These are phyloP conservation scores for Flagelloscypha sp. DNA, from an alignment of 768 basidiomycete genomes.

Conservation along the genomic window DNA sequence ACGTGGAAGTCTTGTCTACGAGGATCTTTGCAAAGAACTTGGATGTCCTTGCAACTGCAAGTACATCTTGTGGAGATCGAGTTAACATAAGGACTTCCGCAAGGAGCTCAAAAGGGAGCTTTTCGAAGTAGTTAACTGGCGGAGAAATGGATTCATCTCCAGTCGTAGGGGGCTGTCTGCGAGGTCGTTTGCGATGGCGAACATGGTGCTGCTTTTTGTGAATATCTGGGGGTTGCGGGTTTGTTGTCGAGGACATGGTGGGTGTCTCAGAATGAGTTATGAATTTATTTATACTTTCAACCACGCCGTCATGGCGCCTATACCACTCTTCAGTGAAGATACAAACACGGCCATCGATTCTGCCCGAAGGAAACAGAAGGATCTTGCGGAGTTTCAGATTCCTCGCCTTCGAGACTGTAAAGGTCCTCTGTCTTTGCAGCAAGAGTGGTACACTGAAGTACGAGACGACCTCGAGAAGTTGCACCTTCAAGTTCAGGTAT, in stretches of 20 bases:
- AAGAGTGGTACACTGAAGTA: slow-evolving; percentile 65
- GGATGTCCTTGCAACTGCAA: slow-evolving; percentile 52
- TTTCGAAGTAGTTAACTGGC: slow-evolving; percentile 4
- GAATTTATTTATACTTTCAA: too few relatives aligned
- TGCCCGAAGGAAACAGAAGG: slow-evolving; percentile 47
- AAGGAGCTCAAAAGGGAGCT: slow-evolving; percentile 54
- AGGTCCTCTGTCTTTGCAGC: slow-evolving; percentile 64
- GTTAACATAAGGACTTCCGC: slow-evolving; percentile 52
- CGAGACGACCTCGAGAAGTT: slow-evolving; percentile 66
- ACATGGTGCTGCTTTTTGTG: too few relatives aligned
- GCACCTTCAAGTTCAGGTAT: slow-evolving; percentile 61
- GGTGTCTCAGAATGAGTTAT: too few relatives aligned
- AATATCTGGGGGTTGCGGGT: too few relatives aligned
- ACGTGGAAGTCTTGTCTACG: slow-evolving; percentile 32
- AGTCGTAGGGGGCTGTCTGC: too few relatives aligned
- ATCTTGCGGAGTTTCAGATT: slow-evolving; percentile 64
- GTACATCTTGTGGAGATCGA: slow-evolving; percentile 44
- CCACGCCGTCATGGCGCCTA: slow-evolving; percentile 60
- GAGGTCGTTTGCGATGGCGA: too few relatives aligned
- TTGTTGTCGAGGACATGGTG: too few relatives aligned
- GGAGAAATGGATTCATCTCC: too few relatives aligned
- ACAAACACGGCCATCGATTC: slow-evolving; percentile 40
- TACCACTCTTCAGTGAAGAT: slow-evolving; percentile 49
- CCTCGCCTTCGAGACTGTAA: slow-evolving; percentile 62
- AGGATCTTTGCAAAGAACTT: slow-evolving; percentile 46